Percentiles rank a stretch among this genome's conserved stretches.
Conservation (phyloP, 768 basidiomycete genomes). For the Russula foetens region DNA sequence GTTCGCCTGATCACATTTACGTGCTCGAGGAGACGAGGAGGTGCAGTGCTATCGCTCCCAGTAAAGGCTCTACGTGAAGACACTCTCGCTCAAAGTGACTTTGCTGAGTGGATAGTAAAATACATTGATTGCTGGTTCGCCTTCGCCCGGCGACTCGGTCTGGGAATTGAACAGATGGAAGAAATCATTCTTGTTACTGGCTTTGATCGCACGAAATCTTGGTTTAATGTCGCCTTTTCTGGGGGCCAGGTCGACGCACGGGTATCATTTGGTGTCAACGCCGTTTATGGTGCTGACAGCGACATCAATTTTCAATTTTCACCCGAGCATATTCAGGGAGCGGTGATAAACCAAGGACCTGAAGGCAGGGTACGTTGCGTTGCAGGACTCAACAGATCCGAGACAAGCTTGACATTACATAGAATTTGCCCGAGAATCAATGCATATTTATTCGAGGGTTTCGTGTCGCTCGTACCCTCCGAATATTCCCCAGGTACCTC, state of each 20-base stretch:
- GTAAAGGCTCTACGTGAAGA: too few species aligned
- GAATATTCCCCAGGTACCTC: too few species aligned
- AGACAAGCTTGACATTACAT: too few species aligned
- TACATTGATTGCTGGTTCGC: background rate
- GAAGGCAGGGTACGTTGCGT: background rate
- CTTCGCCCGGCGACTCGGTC: background rate
- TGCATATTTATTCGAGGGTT: too few species aligned
- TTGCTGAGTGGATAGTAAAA: too few species aligned
- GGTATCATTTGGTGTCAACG: too few species aligned
- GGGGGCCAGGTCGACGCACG: background rate
- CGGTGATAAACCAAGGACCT: background rate
- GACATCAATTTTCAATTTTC: background rate
- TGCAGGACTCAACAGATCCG: background rate
- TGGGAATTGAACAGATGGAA: background rate
- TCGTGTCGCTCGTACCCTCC: too few species aligned
- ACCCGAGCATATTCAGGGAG: background rate
- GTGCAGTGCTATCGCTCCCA: too few species aligned
- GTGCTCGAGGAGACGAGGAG: too few species aligned
- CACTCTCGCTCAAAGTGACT: too few species aligned
- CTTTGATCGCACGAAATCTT: background rate
- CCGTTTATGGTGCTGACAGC: background rate
- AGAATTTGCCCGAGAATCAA: background rate
- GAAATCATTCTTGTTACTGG: background rate
- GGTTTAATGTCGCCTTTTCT: background rate
- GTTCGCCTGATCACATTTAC: too few species aligned